These are phyloP conservation scores for Tricholoma sp. DNA, from an alignment of 768 basidiomycete genomes.

Conservation along the genomic window DNA sequence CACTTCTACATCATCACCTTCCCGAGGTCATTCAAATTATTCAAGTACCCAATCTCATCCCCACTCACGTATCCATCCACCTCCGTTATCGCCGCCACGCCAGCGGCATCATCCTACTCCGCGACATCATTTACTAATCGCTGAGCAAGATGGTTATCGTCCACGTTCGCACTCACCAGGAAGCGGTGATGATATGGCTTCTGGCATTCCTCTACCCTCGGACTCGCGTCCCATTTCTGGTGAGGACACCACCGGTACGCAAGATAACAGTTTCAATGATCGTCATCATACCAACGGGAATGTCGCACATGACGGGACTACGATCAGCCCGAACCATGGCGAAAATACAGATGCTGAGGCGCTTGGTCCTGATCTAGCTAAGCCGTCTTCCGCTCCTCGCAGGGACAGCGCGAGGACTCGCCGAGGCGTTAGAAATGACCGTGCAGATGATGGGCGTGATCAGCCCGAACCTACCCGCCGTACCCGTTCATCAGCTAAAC, in stretches of 20 bases:
- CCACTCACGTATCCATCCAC: constrained; percentile 15
- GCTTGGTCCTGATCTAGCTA: background rate
- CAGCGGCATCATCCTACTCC: constrained; percentile 1
- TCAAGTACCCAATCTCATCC: constrained; percentile 11
- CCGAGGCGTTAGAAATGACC: constrained; percentile 7
- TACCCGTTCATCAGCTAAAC: constrained; percentile 11
- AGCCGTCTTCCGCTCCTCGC: constrained; percentile 4
- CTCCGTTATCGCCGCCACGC: constrained; percentile 8
- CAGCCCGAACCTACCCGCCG: constrained; percentile 7
- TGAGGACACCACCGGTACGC: background rate
- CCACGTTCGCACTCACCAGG: background rate
- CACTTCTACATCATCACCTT: constrained; percentile 10
- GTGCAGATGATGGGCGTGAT: background rate
- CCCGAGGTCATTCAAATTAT: constrained; percentile 4
- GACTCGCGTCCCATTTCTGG: background rate
- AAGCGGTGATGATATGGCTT: background rate
- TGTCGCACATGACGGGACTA: background rate
- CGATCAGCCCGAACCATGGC: background rate
- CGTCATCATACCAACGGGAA: constrained; percentile 2
- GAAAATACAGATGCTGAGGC: background rate
- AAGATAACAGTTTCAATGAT: constrained; percentile 1
- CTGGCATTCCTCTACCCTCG: background rate
- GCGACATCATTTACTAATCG: background rate
- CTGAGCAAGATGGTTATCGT: background rate
- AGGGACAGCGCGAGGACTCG: constrained; percentile 5